Evolutionary conservation across 805 yeast genomes (phyloP).

Genomic region (Candida ascalaphidarum): DNA sequence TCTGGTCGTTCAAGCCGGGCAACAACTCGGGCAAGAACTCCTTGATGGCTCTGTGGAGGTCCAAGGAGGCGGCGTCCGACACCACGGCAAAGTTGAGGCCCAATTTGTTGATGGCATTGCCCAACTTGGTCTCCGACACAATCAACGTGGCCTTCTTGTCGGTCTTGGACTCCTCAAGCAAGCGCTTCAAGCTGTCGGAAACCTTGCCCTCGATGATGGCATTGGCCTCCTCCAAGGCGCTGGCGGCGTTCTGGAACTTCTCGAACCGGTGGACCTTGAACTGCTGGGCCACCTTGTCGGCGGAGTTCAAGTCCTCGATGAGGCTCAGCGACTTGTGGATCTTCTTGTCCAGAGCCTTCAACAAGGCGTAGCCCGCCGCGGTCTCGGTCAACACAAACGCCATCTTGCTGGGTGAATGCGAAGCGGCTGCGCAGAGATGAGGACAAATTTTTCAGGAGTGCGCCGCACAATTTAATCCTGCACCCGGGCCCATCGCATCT

Average conservation of each 20-base stretch:
- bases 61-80: constrained; percentile 91
- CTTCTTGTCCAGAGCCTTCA: constrained; percentile 96
- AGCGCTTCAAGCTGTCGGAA: constrained; percentile 67
- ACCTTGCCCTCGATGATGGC: constrained; percentile 92
- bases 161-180: constrained; percentile 67
- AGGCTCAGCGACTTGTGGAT: constrained; percentile 77
- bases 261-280: constrained; percentile 94
- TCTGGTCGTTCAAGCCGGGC: constrained; percentile 85
- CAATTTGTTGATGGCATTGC: constrained; percentile 91
- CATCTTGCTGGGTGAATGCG: constrained; percentile 32
- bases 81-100: constrained; percentile 83
- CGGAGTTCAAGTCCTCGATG: constrained; percentile 67
- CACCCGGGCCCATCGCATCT: constrained; percentile 7
- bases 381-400: constrained; percentile 93
- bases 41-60: constrained; percentile 90
- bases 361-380: constrained; percentile 96
- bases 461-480: constrained; percentile 3
- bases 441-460: constrained; percentile 3
- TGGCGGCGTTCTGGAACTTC: constrained; percentile 89
- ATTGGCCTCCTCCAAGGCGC: constrained; percentile 92
- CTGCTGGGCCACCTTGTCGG: constrained; percentile 81
- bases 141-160: constrained; percentile 82
- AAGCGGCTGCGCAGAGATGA: constrained; percentile 1
- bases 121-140: constrained; percentile 92
- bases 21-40: constrained; percentile 89